Evolutionary conservation across 2,329 filamentous ascomycete genomes (phyloP).

Genomic region (Fusarium camptoceras): DNA sequence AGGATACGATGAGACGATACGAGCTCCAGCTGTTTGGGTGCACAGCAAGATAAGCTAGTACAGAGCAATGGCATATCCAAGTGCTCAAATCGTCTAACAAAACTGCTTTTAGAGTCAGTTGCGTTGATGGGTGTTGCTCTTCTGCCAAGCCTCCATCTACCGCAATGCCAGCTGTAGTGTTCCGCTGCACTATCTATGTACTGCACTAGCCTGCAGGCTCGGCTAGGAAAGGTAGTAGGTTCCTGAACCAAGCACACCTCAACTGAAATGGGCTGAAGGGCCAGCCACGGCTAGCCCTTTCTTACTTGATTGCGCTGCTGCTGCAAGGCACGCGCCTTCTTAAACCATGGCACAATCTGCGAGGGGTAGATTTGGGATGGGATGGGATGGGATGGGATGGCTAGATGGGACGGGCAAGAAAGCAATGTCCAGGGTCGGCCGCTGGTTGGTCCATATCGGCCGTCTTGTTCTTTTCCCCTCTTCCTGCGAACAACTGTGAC

Average conservation of each 20-base stretch:
- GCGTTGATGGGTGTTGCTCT: background rate
- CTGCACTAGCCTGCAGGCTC: background rate
- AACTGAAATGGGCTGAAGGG: slow-evolving; percentile 25
- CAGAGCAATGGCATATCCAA: slow-evolving; percentile 3
- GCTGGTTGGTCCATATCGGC: slow-evolving; percentile 22
- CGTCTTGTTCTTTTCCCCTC: slow-evolving; percentile 5
- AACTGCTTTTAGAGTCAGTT: background rate
- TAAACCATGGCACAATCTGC: slow-evolving; percentile 18
- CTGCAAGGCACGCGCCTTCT: slow-evolving; percentile 42
- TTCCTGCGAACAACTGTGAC: background rate
- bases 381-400: background rate
- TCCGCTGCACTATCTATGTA: background rate
- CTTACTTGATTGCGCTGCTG: slow-evolving; percentile 20
- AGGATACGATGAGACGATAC: slow-evolving; percentile 9
- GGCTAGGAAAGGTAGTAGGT: slow-evolving; percentile 22
- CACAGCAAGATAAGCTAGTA: background rate
- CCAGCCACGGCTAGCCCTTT: slow-evolving; percentile 15
- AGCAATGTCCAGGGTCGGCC: slow-evolving; percentile 25
- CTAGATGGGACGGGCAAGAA: background rate
- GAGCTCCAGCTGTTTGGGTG: slow-evolving; percentile 6
- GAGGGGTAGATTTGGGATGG: slow-evolving; percentile 22
- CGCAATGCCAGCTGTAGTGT: background rate
- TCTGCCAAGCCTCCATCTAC: background rate
- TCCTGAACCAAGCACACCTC: slow-evolving; percentile 31
- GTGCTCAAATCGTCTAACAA: background rate